Percentiles rank a stretch among this genome's conserved stretches.
phyloP scores from a whole-genome alignment of 2,329 filamentous ascomycete genomes.

The Aspergillus uvarum region DNA sequence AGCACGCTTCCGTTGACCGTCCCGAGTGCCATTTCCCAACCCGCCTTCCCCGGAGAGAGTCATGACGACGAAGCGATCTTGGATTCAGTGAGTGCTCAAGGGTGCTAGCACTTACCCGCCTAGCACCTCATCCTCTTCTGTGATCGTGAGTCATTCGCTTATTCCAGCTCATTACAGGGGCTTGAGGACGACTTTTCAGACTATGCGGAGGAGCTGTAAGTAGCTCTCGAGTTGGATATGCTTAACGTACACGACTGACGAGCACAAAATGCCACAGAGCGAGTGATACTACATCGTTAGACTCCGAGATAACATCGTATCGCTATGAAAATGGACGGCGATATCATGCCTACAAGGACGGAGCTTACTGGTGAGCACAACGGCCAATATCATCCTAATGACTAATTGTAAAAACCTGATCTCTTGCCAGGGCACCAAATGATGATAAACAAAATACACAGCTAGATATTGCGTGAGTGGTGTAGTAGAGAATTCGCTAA shows the following conservation, averaged over 20 bases:
- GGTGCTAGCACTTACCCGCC: neutral
- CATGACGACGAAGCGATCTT: neutral
- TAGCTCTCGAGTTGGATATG: neutral
- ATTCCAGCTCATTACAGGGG: neutral
- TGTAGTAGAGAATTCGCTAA: neutral
- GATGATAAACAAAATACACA: constrained; percentile 27
- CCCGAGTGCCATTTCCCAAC: neutral
- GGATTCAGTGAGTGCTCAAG: neutral
- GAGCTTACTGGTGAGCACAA: constrained; percentile 25
- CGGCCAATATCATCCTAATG: neutral
- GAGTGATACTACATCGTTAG: constrained; percentile 22
- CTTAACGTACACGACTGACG: too few species aligned
- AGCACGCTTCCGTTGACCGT: neutral
- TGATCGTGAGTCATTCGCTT: neutral
- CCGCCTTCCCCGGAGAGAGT: neutral
- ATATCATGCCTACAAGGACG: constrained; percentile 34
- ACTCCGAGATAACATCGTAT: constrained; percentile 25
- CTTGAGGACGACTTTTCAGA: constrained; percentile 8
- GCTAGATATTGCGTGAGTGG: constrained; percentile 24
- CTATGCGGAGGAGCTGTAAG: constrained; percentile 23
- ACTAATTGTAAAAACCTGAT: neutral
- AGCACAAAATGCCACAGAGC: constrained; percentile 6
- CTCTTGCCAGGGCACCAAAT: constrained; percentile 22
- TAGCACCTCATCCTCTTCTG: neutral
- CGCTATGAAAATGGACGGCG: constrained; percentile 32